These are phyloP conservation scores for Gossypium laxum DNA, from an alignment of 441 rosid species.

Conservation along the genomic window DNA sequence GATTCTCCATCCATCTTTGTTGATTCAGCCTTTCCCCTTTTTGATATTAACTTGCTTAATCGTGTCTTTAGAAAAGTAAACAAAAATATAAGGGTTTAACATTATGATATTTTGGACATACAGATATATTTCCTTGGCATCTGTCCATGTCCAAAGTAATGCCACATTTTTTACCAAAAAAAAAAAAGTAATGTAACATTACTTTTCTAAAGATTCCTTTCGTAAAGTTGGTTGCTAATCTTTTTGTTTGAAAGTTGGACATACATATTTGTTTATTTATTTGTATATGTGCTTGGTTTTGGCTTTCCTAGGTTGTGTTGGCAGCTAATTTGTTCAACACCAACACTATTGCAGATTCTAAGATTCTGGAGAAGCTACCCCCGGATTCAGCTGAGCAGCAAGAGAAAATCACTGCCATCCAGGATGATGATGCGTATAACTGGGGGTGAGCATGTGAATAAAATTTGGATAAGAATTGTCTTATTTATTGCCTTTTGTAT, in stretches of 20 bases:
- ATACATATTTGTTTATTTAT: not conserved
- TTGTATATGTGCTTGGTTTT: not conserved
- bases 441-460: slow-evolving; percentile 69
- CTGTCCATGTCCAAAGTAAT: not conserved
- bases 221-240: not conserved
- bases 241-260: not conserved
- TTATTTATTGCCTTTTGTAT: slow-evolving; percentile 16
- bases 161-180: too few species aligned
- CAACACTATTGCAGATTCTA: slow-evolving; percentile 46
- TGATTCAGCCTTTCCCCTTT: not conserved
- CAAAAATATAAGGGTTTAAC: not conserved
- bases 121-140: not conserved
- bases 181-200: not conserved
- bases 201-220: not conserved
- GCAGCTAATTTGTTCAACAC: slow-evolving; percentile 17
- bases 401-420: slow-evolving; percentile 56
- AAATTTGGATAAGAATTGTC: not conserved
- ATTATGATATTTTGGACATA: not conserved
- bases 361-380: slow-evolving; percentile 52
- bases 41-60: not conserved
- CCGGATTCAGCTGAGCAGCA: slow-evolving; percentile 84
- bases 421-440: slow-evolving; percentile 75
- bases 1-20: not conserved
- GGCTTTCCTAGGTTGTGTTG: not conserved
- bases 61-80: not conserved